Evolutionary conservation across 805 yeast species (phyloP), one percentile per base, ranked within the genome.

Genomic region (Metschnikowia rubicola): DNA sequence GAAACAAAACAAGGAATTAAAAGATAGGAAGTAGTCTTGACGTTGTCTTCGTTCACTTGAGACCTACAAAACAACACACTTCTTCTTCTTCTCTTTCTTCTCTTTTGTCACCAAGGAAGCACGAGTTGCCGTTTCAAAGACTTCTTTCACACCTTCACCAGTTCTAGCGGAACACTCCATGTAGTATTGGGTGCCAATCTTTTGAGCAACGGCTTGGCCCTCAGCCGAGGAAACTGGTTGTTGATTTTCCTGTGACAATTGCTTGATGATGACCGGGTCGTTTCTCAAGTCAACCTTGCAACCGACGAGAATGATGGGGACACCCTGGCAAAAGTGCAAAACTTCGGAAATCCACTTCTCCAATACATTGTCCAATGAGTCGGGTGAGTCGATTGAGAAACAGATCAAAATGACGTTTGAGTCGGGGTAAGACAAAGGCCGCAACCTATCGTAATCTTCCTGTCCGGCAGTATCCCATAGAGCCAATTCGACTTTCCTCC

Each of bases 401-500:
- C 76, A 71, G 34, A 70, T 63, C 52, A 71, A 52, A 33, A 70
- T 62, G 36, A 63, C 67, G 40, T 64, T 61, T 29, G 73, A 68
- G 60, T 65, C 67, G 10, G 68, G 73, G 60, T 72, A 72, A 7
- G 65, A 67, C 58, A 69, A 64, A 4, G 77, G 77, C 53, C 76
- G 58, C 47, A 72, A 61, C 40, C 76, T 60, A 56, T 72, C 76
- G 49, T 56, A 56, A 44, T 56, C 60, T 47, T 56, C 60, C 52
- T 56, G 60, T 31, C 60, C 60, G 52, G 63, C 72, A 39, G 72
- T 63, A 60, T 72, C 76, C 74, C 75, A 71, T n/a, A 71, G 64
- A 31, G 63, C 65, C 47, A 68, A 60, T 37, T 60, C 66, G 43
- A 92, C 97, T 53, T 66, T 71, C 68, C 76, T 70, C 35, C 75